phyloP scores from a whole-genome alignment of 306 rosid genomes.

The Betula pendula region DNA sequence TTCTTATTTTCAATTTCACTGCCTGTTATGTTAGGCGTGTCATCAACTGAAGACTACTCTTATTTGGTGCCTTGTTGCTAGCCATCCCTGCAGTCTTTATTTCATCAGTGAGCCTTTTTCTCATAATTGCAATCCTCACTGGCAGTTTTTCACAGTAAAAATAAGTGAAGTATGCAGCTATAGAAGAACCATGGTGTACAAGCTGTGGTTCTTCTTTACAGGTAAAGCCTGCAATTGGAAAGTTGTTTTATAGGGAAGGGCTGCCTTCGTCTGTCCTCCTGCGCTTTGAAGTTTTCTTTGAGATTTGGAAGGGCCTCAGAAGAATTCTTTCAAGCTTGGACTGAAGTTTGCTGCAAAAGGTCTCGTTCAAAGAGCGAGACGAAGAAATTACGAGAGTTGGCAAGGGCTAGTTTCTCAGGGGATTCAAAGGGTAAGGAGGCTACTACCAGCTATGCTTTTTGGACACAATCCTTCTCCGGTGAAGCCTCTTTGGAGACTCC shows the following conservation, averaged over 20 bases:
- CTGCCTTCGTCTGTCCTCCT: slow-evolving; percentile 46
- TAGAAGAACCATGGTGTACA: slow-evolving; percentile 40
- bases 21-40: slow-evolving; percentile 8
- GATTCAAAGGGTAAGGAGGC: slow-evolving; percentile 42
- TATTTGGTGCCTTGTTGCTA: slow-evolving; percentile 49
- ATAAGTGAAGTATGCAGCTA: slow-evolving; percentile 39
- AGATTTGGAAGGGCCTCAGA: slow-evolving; percentile 51
- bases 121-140: slow-evolving; percentile 46
- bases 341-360: slow-evolving; percentile 56
- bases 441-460: slow-evolving; percentile 46
- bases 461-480: slow-evolving; percentile 16
- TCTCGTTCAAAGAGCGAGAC: slow-evolving; percentile 44
- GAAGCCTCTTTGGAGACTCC: too few relatives aligned
- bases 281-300: slow-evolving; percentile 57
- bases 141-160: slow-evolving; percentile 48
- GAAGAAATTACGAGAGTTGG: slow-evolving; percentile 56
- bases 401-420: slow-evolving; percentile 60
- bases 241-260: slow-evolving; percentile 56
- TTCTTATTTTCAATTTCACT: slow-evolving; percentile 4
- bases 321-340: slow-evolving; percentile 44
- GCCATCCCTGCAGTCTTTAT: slow-evolving; percentile 63
- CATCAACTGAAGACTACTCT: slow-evolving; percentile 19
- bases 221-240: slow-evolving; percentile 50
- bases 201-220: slow-evolving; percentile 41
- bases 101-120: slow-evolving; percentile 49